Conservation (phyloP, 768 basidiomycete species). For the Suillus subaureus region DNA sequence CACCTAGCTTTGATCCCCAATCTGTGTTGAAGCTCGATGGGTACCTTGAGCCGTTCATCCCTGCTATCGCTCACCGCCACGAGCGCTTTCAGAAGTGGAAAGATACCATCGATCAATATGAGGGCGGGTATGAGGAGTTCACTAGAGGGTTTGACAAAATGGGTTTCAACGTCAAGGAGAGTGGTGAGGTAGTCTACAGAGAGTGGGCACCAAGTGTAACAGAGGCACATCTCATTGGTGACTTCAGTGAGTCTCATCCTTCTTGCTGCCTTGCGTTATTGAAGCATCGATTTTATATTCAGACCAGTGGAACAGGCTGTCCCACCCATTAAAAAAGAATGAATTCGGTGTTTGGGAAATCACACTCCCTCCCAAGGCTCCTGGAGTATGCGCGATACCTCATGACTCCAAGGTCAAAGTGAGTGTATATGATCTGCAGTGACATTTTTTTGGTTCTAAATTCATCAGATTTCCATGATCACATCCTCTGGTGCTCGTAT, state of each 20-base stretch:
- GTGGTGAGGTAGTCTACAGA: conserved; percentile 77
- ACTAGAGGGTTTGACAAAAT: conserved; percentile 55
- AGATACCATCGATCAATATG: conserved; percentile 68
- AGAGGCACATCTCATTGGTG: conserved; percentile 86
- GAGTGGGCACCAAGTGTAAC: conserved; percentile 96
- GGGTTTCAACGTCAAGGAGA: conserved; percentile 72
- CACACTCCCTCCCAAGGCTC: conserved; percentile 62
- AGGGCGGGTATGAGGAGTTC: conserved; percentile 84
- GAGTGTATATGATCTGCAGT: conserved; percentile 15
- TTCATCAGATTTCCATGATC: conserved; percentile 84
- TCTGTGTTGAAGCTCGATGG: conserved; percentile 65
- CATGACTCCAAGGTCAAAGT: conserved; percentile 98
- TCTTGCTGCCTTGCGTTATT: conserved; percentile 7
- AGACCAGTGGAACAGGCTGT: conserved; percentile 88
- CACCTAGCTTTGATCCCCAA: conserved; percentile 54
- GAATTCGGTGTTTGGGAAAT: conserved; percentile 91
- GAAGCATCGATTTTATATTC: conserved; percentile 8
- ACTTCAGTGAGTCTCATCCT: conserved; percentile 79
- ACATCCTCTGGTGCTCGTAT: conserved; percentile 76
- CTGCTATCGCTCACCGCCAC: conserved; percentile 69
- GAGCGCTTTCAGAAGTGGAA: conserved; percentile 75
- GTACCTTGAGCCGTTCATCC: conserved; percentile 74
- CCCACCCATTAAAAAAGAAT: conserved; percentile 86
- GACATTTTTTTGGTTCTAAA: conserved; percentile 7
- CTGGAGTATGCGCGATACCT: conserved; percentile 80